phyloP scores from a whole-genome alignment of 192 early-diverging fungal species.

The Coemansia sp. region DNA sequence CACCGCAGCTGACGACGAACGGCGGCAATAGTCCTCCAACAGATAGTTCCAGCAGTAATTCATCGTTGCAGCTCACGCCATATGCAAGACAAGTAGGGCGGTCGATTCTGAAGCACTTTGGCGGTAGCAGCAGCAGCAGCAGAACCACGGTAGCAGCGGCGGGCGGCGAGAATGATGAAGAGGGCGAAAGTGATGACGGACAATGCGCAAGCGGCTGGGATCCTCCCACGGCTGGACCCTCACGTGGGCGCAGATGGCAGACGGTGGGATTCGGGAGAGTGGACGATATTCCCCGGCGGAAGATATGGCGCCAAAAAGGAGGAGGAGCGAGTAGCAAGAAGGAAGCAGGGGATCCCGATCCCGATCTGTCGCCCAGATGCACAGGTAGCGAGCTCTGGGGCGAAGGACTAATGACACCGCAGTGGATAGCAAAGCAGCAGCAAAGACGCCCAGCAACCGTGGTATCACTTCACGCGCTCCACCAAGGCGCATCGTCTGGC shows the following conservation, averaged over 20 bases:
- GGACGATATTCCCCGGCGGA: constrained; percentile 43
- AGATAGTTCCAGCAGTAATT: no score
- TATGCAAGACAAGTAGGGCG: constrained; percentile 43
- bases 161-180: neutral
- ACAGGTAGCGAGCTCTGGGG: constrained; percentile 13
- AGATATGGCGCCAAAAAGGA: constrained; percentile 9
- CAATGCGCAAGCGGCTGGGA: constrained; percentile 19
- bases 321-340: neutral
- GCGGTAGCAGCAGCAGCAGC: neutral
- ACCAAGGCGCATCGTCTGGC: neutral
- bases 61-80: constrained; percentile 5
- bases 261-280: constrained; percentile 24
- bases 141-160: constrained; percentile 1
- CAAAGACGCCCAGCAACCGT: constrained; percentile 35
- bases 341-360: neutral
- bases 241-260: constrained; percentile 31
- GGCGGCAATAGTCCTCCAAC: no score
- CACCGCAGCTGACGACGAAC: constrained; percentile 3
- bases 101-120: constrained; percentile 36
- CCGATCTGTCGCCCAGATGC: constrained; percentile 21
- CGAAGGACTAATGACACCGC: constrained; percentile 24
- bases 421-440: constrained; percentile 38
- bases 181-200: neutral
- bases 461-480: constrained; percentile 38
- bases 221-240: constrained; percentile 10